Percentiles rank a stretch among this genome's conserved stretches.
Evolutionary conservation across 176 grass and related monocot genomes (phyloP).

Genomic region (Hordeum marinum): DNA sequence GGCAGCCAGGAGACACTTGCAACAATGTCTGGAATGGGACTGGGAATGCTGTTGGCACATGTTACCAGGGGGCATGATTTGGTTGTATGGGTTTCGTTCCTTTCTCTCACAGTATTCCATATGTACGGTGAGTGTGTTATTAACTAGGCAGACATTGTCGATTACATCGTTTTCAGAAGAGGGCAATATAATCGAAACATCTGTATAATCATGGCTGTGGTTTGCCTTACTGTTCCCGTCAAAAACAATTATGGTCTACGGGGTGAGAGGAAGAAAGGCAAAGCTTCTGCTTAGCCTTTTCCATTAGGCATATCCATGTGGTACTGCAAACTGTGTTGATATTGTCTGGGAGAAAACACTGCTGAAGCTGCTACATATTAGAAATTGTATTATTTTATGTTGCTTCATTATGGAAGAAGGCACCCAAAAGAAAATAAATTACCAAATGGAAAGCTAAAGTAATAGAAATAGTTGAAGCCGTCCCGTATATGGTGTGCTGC

Average conservation of each 20-base stretch:
- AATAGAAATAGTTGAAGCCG: background rate
- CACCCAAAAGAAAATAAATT: background rate
- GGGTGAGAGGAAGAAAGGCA: background rate
- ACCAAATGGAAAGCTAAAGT: background rate
- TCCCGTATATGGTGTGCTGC: background rate
- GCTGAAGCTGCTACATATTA: background rate
- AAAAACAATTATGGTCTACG: background rate
- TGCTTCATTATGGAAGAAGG: background rate
- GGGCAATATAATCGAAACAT: background rate
- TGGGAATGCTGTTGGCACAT: constrained; percentile 88
- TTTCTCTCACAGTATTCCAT: constrained; percentile 90
- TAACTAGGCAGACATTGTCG: background rate
- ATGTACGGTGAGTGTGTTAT: constrained; percentile 72
- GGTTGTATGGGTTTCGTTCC: constrained; percentile 75
- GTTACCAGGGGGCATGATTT: constrained; percentile 71
- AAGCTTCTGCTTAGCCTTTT: background rate
- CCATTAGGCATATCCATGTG: background rate
- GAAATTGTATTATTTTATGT: background rate
- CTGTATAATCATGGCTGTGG: background rate
- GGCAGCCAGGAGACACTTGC: constrained; percentile 96
- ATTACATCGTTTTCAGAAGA: background rate
- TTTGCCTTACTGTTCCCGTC: background rate
- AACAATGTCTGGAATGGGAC: constrained; percentile 86
- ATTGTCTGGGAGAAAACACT: background rate
- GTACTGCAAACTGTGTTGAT: background rate